phyloP scores from a whole-genome alignment of 2,329 filamentous ascomycete species.

The Sphaerulina musiva region DNA sequence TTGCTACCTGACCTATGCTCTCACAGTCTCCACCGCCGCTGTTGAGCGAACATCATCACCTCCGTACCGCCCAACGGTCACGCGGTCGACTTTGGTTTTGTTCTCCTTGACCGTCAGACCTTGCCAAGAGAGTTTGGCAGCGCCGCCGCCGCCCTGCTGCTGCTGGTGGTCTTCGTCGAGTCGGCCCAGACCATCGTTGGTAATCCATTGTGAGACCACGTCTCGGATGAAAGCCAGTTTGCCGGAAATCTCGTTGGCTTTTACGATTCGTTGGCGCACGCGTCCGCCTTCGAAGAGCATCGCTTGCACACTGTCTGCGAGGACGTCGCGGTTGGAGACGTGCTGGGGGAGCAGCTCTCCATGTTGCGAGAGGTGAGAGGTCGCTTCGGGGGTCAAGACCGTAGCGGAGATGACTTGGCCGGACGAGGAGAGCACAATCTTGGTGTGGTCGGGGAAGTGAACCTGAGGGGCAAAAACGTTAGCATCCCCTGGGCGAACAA shows the following conservation, averaged over 20 bases:
- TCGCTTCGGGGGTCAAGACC: conserved; percentile 65
- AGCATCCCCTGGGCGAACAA: conserved; percentile 4
- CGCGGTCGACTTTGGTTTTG: conserved; percentile 41
- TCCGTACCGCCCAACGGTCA: conserved; percentile 45
- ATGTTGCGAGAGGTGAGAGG: conserved; percentile 56
- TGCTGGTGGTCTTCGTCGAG: conserved; percentile 27
- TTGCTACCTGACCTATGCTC: background rate
- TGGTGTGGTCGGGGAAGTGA: conserved; percentile 84
- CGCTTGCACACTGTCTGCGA: conserved; percentile 66
- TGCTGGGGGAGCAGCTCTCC: conserved; percentile 59
- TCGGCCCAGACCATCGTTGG: conserved; percentile 60
- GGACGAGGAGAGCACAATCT: conserved; percentile 68
- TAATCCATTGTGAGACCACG: conserved; percentile 64
- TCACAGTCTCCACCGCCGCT: background rate
- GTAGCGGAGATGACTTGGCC: conserved; percentile 74
- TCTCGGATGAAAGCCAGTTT: conserved; percentile 68
- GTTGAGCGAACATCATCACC: conserved; percentile 33
- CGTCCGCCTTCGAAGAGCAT: conserved; percentile 55
- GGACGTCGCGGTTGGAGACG: conserved; percentile 61
- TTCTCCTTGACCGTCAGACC: conserved; percentile 41
- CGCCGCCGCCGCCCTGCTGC: conserved; percentile 11
- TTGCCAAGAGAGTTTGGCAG: conserved; percentile 38
- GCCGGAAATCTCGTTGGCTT: conserved; percentile 64
- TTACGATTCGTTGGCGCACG: conserved; percentile 50
- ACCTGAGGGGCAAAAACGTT: conserved; percentile 46